Evolutionary conservation across 768 basidiomycete species (phyloP).

Genomic region (Lactarius hatsudake): DNA sequence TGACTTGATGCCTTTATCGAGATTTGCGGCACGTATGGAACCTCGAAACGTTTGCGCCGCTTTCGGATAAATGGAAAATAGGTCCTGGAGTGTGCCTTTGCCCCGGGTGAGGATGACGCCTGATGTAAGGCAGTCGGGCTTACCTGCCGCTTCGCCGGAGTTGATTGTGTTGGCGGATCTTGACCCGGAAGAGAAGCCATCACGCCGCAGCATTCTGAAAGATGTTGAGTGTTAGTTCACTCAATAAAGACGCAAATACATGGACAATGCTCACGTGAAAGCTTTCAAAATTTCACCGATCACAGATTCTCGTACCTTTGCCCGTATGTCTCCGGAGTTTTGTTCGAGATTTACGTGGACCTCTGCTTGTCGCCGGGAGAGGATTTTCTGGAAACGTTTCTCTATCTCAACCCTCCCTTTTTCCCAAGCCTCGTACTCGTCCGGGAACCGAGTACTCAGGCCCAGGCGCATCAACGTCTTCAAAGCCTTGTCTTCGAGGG

Average conservation of each 20-base stretch:
- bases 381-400: not conserved
- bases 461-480: constrained; percentile 5
- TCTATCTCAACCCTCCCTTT: not conserved
- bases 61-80: constrained; percentile 13
- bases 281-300: constrained; percentile 3
- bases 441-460: not conserved
- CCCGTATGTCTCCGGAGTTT: not conserved
- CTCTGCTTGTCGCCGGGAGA: not conserved
- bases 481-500: constrained; percentile 16
- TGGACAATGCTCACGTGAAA: constrained; percentile 2
- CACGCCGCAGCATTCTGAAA: constrained; percentile 8
- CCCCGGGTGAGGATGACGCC: not conserved
- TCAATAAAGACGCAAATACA: fast-evolving
- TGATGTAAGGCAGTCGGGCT: too few relatives aligned
- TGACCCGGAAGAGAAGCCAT: constrained; percentile 1
- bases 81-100: constrained; percentile 7
- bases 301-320: constrained; percentile 1
- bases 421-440: constrained; percentile 8
- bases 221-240: not conserved
- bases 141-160: not conserved
- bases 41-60: not conserved
- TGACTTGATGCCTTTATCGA: constrained; percentile 1
- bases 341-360: not conserved
- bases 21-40: constrained; percentile 1
- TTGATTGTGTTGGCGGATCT: not conserved